Evolutionary conservation across 306 rosid species (phyloP).

Genomic region (Sophora flavescens): DNA sequence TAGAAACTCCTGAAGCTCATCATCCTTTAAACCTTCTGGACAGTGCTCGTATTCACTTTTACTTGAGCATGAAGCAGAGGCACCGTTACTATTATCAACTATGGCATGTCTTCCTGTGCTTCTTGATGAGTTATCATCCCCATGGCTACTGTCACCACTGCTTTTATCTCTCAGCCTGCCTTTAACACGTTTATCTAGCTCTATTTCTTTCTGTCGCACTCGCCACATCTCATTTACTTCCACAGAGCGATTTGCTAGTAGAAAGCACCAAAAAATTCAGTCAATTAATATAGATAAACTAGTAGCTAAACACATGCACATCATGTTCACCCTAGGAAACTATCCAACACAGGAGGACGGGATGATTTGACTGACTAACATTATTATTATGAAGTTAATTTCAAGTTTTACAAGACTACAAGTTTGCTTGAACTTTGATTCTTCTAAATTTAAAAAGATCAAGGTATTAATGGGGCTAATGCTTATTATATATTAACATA

Average conservation of each 20-base stretch:
- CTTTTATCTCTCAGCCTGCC: conserved; percentile 53
- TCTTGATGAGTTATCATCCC: conserved; percentile 45
- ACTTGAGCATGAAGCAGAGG: conserved; percentile 64
- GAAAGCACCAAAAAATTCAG: conserved; percentile 27
- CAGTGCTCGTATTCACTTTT: conserved; percentile 50
- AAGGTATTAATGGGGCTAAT: too few species aligned
- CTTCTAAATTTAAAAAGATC: too few species aligned
- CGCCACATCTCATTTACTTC: conserved; percentile 96
- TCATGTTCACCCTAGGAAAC: background rate
- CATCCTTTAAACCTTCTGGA: conserved; percentile 67
- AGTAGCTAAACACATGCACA: background rate
- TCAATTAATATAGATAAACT: conserved; percentile 17
- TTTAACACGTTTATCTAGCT: conserved; percentile 65
- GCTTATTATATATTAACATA: too few species aligned
- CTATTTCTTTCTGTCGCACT: conserved; percentile 68
- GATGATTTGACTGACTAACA: background rate
- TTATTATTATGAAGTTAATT: background rate
- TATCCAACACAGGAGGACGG: background rate
- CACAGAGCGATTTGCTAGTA: conserved; percentile 78
- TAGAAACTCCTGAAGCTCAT: conserved; percentile 87
- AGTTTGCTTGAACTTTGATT: too few species aligned
- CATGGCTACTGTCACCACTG: conserved; percentile 43
- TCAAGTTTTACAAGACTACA: background rate
- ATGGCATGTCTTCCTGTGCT: conserved; percentile 36
- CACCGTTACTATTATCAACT: conserved; percentile 38